Evolutionary conservation across 352 stramenopile genomes (phyloP).

Genomic region (Phytophthora capsici): DNA sequence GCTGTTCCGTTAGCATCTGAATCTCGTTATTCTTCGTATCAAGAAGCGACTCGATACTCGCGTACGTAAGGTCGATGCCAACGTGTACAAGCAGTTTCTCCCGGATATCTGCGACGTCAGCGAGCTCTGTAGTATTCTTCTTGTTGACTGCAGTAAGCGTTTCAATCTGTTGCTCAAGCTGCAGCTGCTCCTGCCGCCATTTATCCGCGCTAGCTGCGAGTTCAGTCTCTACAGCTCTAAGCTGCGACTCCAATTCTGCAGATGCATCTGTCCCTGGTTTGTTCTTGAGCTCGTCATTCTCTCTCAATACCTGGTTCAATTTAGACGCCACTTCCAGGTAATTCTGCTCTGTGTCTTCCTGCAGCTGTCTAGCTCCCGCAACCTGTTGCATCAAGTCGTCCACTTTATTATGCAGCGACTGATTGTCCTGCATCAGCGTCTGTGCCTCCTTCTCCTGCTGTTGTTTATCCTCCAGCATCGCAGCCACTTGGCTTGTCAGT

Average conservation of each 20-base stretch:
- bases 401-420: slow-evolving; percentile 41
- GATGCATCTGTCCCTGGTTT: neutral
- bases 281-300: slow-evolving; percentile 38
- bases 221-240: slow-evolving; percentile 16
- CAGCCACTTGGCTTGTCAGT: slow-evolving; percentile 52
- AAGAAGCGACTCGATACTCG: slow-evolving; percentile 52
- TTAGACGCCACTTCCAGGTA: slow-evolving; percentile 68
- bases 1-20: slow-evolving; percentile 41
- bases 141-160: slow-evolving; percentile 28
- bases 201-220: slow-evolving; percentile 11
- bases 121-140: slow-evolving; percentile 34
- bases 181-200: slow-evolving; percentile 28
- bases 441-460: slow-evolving; percentile 50
- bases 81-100: slow-evolving; percentile 47
- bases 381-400: slow-evolving; percentile 56
- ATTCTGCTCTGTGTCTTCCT: slow-evolving; percentile 62
- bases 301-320: slow-evolving; percentile 61
- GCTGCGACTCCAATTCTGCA: slow-evolving; percentile 17
- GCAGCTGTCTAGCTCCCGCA: slow-evolving; percentile 48
- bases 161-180: slow-evolving; percentile 34
- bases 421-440: slow-evolving; percentile 37
- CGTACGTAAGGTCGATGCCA: slow-evolving; percentile 49
- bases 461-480: slow-evolving; percentile 56
- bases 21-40: slow-evolving; percentile 62
- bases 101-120: slow-evolving; percentile 43